Evolutionary conservation across 139 green algal genomes (phyloP).

Genomic region (Chlorella sp.): DNA sequence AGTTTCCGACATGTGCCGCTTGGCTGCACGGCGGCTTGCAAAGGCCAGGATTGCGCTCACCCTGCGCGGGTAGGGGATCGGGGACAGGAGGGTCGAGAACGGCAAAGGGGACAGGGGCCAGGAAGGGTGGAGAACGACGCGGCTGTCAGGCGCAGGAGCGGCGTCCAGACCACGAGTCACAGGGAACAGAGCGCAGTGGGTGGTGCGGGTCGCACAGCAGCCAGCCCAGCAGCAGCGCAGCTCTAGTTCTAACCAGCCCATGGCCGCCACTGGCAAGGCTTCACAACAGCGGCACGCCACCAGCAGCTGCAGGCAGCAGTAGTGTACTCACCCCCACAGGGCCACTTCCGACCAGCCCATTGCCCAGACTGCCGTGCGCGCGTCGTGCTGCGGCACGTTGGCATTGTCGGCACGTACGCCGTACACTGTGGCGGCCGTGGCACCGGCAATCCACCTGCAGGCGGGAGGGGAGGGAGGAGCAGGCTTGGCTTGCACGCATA

Average conservation of each 20-base stretch:
- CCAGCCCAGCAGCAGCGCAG: no score
- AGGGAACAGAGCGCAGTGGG: no score
- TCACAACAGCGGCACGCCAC: no score
- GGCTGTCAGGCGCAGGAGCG: no score
- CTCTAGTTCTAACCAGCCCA: no score
- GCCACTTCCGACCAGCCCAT: slow-evolving; percentile 10
- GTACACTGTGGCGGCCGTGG: background rate
- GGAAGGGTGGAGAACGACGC: no score
- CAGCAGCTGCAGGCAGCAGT: no score
- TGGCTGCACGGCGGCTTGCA: background rate
- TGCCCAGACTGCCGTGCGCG: slow-evolving; percentile 22
- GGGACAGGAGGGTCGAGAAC: no score
- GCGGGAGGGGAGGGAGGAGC: background rate
- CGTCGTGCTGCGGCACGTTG: background rate
- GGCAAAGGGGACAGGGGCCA: background rate
- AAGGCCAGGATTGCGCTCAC: background rate
- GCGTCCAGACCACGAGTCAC: no score
- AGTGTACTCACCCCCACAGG: slow-evolving; percentile 20
- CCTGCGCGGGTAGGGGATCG: background rate
- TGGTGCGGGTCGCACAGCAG: no score
- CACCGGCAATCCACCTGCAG: background rate
- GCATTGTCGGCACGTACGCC: slow-evolving; percentile 17
- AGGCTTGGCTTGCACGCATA: no score
- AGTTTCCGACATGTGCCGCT: background rate
- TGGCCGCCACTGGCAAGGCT: no score